phyloP scores from a whole-genome alignment of 164 flowering plant species.

The Warburgia ugandensis region DNA sequence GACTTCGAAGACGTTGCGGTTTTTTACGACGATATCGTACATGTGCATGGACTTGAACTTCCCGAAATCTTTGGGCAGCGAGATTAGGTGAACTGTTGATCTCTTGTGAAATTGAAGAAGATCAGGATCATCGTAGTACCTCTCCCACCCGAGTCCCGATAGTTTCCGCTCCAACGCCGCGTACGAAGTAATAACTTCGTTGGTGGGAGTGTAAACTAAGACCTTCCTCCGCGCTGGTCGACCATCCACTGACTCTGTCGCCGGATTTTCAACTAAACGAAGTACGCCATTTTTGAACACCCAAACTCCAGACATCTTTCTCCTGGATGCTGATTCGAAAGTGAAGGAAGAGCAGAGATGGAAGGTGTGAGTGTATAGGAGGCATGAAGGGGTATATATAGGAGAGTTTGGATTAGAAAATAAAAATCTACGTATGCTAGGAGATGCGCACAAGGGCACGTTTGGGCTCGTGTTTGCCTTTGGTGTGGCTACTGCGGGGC shows the following conservation, averaged over 20 bases:
- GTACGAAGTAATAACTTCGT: slow-evolving; percentile 65
- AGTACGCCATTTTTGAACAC: slow-evolving; percentile 76
- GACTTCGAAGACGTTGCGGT: slow-evolving; percentile 65
- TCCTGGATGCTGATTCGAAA: no score
- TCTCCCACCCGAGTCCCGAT: slow-evolving; percentile 68
- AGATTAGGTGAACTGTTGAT: slow-evolving; percentile 72
- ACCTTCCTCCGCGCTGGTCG: no score
- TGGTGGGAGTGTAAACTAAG: slow-evolving; percentile 43
- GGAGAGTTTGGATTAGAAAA: no score
- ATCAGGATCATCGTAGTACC: slow-evolving; percentile 74
- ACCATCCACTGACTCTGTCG: slow-evolving; percentile 24
- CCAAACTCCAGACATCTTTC: slow-evolving; percentile 99
- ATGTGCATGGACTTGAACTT: slow-evolving; percentile 77
- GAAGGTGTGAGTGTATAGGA: no score
- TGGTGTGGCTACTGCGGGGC: no score
- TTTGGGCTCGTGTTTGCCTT: no score
- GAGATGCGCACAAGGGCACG: no score
- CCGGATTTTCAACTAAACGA: slow-evolving; percentile 58
- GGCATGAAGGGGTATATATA: no score
- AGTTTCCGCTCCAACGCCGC: slow-evolving; percentile 44
- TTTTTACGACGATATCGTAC: slow-evolving; percentile 86
- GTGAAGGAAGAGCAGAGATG: no score
- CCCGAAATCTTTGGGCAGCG: slow-evolving; percentile 75
- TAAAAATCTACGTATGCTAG: no score
- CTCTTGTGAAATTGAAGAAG: slow-evolving; percentile 83